phyloP scores from a whole-genome alignment of 1,139 yeast genomes.

The Arxiozyma heterogenica region DNA sequence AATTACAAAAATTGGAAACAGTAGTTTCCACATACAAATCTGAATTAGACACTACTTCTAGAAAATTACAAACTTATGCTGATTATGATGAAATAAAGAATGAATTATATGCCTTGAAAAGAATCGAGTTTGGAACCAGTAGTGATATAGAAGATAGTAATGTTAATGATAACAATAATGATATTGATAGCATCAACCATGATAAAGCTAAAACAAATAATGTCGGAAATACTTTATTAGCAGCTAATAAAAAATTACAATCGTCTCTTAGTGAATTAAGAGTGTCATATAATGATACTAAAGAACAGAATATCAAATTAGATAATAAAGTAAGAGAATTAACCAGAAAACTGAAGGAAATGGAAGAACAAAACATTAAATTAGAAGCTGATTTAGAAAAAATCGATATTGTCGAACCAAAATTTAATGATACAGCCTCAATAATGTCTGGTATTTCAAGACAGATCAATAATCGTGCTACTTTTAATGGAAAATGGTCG shows the following conservation, averaged over 20 bases:
- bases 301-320: constrained; percentile 19
- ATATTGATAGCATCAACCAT: constrained; percentile 30
- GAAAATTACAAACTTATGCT: constrained; percentile 37
- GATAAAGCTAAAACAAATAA: constrained; percentile 14
- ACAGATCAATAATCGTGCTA: constrained; percentile 34
- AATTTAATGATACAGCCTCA: constrained; percentile 53
- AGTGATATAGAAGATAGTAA: constrained; percentile 11
- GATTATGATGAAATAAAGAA: constrained; percentile 74
- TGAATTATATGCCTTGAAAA: constrained; percentile 62
- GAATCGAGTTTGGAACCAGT: constrained; percentile 56
- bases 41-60: constrained; percentile 46
- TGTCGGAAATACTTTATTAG: constrained; percentile 35
- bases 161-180: constrained; percentile 30
- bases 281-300: constrained; percentile 22
- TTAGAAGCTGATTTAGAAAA: constrained; percentile 67
- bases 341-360: constrained; percentile 32
- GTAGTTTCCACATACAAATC: constrained; percentile 42
- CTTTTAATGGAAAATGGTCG: constrained; percentile 32
- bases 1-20: constrained; percentile 34
- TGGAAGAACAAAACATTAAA: constrained; percentile 45
- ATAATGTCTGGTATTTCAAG: constrained; percentile 53
- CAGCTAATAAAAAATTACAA: constrained; percentile 38
- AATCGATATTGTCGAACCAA: constrained; percentile 31
- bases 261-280: constrained; percentile 31
- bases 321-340: constrained; percentile 26